Conservation (phyloP, 2,329 filamentous ascomycete genomes). For the Xylaria sp. region DNA sequence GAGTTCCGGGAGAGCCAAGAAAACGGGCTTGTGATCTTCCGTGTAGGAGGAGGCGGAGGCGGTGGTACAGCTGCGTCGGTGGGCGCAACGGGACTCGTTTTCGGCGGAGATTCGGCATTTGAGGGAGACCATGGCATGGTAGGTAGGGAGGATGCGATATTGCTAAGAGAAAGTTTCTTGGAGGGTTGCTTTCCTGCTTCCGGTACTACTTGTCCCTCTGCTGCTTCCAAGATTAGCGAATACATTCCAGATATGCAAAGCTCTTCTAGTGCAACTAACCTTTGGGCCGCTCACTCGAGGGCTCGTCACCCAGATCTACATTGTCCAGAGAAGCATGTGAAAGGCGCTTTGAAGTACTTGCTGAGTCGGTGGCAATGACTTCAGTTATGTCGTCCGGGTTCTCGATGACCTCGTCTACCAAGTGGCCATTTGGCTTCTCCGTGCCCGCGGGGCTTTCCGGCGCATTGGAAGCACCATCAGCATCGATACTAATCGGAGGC, state of each 20-base stretch:
- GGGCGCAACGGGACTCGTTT: slow-evolving; percentile 53
- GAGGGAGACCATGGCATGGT: slow-evolving; percentile 77
- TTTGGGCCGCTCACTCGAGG: slow-evolving; percentile 46
- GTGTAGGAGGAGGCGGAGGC: slow-evolving; percentile 55
- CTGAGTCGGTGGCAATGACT: slow-evolving; percentile 46
- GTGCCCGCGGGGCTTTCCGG: slow-evolving; percentile 37
- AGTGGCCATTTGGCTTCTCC: slow-evolving; percentile 42
- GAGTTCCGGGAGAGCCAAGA: slow-evolving; percentile 81
- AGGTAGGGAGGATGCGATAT: slow-evolving; percentile 77
- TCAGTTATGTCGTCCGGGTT: slow-evolving; percentile 35
- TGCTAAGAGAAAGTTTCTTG: slow-evolving; percentile 72
- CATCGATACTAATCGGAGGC: slow-evolving; percentile 43
- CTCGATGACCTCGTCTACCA: slow-evolving; percentile 34
- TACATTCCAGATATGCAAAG: background rate
- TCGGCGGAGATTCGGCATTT: slow-evolving; percentile 60
- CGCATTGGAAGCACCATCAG: slow-evolving; percentile 38
- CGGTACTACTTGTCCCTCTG: slow-evolving; percentile 47
- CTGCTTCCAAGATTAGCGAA: slow-evolving; percentile 40
- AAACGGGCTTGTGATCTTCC: slow-evolving; percentile 89
- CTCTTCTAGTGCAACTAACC: slow-evolving; percentile 34
- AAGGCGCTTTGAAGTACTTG: slow-evolving; percentile 55
- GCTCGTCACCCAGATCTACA: slow-evolving; percentile 74
- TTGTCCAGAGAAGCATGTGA: slow-evolving; percentile 64
- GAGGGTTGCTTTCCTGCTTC: slow-evolving; percentile 43
- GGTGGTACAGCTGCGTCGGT: slow-evolving; percentile 51